Evolutionary conservation across 1,284 basidiomycete species (phyloP), one percentile per base, ranked within the genome.

Genomic region (Cystobasidium slooffiae): DNA sequence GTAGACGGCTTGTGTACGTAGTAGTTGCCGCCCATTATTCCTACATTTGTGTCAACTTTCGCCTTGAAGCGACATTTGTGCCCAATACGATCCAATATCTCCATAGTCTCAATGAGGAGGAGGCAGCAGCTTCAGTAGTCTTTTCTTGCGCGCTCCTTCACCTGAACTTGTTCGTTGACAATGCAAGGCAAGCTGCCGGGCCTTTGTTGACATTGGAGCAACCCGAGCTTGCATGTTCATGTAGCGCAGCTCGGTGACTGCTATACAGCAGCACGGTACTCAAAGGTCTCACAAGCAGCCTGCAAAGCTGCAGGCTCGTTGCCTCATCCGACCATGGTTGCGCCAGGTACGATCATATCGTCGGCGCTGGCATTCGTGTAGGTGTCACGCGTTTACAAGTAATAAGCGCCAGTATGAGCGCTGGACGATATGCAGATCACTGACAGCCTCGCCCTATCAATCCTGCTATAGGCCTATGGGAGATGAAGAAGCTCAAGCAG

Each of bases 331-430:
- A 72, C 24, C 22, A 72, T 72, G 69, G 69, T 63, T 22, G 69
- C 69, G n/a, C 61, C 69, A 24, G 58, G 58, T 5, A 63, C 69
- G 7, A 61, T 72, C 24, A 72, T 72, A 18, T 59, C 61, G 18
- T 47, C 69, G 6, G 69, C 69, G 37, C 46, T 64, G 61, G 69
- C 61, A 12, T 72, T 72, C 39, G 69, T 72, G 69, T 72, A 61
- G 41, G 69, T 31, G 31, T 31, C 31, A 31, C 31, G 31, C 31
- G 31, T 31, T 31, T 31, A 31, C 31, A 31, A 31, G 31, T 5
- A 31, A 31, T 1, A 31, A 31, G 31, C 2, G 31, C 31, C 5
- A 5, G 31, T 31, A 31, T 31, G 31, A 31, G 31, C 5, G 31
- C 31, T 31, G 31, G 31, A 5, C 31, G 31, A 31, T 31, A 5